Evolutionary conservation across 129 eudicot species (phyloP).

Genomic region (Helianthus annuus): DNA sequence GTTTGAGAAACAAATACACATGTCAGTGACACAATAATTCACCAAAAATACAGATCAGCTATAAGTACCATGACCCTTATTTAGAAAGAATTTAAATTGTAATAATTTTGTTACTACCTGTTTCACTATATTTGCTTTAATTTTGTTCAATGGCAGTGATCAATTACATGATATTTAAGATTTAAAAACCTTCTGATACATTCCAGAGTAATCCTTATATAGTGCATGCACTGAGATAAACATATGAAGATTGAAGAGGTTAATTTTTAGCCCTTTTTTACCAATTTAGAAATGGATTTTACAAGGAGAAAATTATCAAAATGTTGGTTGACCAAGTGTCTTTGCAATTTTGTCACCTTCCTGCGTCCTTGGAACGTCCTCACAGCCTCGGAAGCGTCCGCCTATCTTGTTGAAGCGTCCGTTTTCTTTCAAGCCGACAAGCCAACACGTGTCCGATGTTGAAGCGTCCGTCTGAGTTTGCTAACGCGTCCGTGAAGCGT

Average conservation of each 20-base stretch:
- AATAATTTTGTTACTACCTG: conserved; percentile 9
- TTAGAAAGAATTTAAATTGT: background rate
- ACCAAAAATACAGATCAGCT: conserved; percentile 27
- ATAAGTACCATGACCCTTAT: too few relatives aligned
- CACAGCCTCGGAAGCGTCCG: too few relatives aligned
- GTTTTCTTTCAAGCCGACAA: too few relatives aligned
- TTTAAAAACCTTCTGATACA: background rate
- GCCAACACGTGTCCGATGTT: too few relatives aligned
- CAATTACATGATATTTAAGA: conserved; percentile 10
- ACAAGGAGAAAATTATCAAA: too few relatives aligned
- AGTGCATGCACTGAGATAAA: background rate
- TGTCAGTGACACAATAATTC: conserved; percentile 31
- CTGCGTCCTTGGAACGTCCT: too few relatives aligned
- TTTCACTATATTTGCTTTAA: conserved; percentile 6
- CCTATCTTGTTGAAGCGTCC: too few relatives aligned
- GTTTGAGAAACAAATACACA: conserved; percentile 15
- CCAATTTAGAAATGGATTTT: conserved; percentile 2
- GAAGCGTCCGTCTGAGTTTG: too few relatives aligned
- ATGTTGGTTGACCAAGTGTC: too few relatives aligned
- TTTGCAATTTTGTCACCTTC: too few relatives aligned
- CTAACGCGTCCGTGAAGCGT: too few relatives aligned
- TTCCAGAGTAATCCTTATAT: conserved; percentile 9
- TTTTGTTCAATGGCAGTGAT: background rate
- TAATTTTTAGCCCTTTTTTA: background rate
- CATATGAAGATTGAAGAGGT: conserved; percentile 7